phyloP scores from a whole-genome alignment of 495 filamentous ascomycete genomes.

The Lasiosphaeris hirsuta region DNA sequence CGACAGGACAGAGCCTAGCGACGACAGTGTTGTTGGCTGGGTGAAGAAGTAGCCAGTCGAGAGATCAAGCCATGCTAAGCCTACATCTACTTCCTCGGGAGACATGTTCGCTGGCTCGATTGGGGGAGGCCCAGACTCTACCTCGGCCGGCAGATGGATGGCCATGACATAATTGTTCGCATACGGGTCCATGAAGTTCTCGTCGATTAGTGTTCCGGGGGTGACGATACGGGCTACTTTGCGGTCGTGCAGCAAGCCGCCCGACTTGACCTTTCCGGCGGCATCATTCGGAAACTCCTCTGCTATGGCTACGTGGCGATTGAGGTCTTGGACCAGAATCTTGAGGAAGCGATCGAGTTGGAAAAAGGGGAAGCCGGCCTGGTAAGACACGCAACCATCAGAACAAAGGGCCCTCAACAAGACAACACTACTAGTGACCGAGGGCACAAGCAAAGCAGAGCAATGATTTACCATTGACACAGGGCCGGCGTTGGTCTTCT shows the following conservation, averaged over 20 bases:
- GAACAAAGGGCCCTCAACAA: conserved; percentile 18
- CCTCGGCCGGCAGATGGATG: conserved; percentile 48
- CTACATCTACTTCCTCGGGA: conserved; percentile 44
- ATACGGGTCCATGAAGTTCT: conserved; percentile 91
- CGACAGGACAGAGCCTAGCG: conserved; percentile 72
- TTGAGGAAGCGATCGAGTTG: conserved; percentile 91
- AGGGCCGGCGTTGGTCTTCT: conserved; percentile 67
- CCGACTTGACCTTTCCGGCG: conserved; percentile 62
- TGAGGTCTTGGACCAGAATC: conserved; percentile 83
- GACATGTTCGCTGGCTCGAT: neutral
- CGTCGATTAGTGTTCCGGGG: conserved; percentile 92
- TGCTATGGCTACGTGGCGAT: conserved; percentile 85
- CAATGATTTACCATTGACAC: conserved; percentile 68
- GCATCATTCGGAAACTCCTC: conserved; percentile 80
- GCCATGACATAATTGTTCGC: conserved; percentile 89
- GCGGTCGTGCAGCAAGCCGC: conserved; percentile 77
- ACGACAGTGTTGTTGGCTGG: conserved; percentile 68
- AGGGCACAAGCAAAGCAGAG: conserved; percentile 5
- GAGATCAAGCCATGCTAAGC: conserved; percentile 90
- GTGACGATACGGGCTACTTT: conserved; percentile 84
- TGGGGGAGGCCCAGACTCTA: neutral
- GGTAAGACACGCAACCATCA: conserved; percentile 26
- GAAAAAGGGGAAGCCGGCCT: conserved; percentile 90
- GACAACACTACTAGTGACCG: neutral
- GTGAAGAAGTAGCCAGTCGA: conserved; percentile 93